Conservation (phyloP, 2,329 filamentous ascomycete genomes). For the Aspergillus pseudotamarii region DNA sequence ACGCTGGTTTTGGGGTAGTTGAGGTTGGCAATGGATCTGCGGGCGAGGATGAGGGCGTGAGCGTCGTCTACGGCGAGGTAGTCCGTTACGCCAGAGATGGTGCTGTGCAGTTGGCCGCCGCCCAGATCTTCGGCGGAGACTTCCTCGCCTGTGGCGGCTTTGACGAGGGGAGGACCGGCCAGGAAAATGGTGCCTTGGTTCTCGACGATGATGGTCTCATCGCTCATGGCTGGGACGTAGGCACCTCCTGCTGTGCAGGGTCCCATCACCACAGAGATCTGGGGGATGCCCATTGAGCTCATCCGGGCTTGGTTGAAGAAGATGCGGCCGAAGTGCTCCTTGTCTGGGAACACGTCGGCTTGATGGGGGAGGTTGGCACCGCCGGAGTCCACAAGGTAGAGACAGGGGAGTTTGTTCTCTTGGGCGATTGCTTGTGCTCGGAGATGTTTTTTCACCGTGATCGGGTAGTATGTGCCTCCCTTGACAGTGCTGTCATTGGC, state of each 20-base stretch:
- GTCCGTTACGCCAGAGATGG: conserved; percentile 89
- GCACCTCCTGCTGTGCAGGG: conserved; percentile 94
- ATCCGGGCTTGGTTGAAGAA: conserved; percentile 98
- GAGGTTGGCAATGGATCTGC: conserved; percentile 82
- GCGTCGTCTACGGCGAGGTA: conserved; percentile 94
- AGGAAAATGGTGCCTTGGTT: conserved; percentile 98
- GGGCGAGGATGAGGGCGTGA: conserved; percentile 82
- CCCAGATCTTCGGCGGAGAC: conserved; percentile 90
- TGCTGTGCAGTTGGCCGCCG: conserved; percentile 85
- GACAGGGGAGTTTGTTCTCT: conserved; percentile 81
- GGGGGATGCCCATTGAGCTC: conserved; percentile 84
- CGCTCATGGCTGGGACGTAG: conserved; percentile 96
- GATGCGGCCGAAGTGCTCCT: conserved; percentile 93
- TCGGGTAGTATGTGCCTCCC: conserved; percentile 93
- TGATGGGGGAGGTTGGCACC: conserved; percentile 95
- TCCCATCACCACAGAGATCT: conserved; percentile 95
- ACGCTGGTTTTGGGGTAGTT: conserved; percentile 71
- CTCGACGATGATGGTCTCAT: conserved; percentile 95
- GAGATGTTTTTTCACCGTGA: conserved; percentile 97
- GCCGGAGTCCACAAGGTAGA: conserved; percentile 95
- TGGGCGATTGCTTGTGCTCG: conserved; percentile 87
- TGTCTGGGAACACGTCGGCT: conserved; percentile 92
- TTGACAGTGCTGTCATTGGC: conserved; percentile 98
- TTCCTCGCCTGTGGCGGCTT: conserved; percentile 91
- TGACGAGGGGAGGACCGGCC: conserved; percentile 89